Evolutionary conservation across 805 yeast genomes (phyloP).

Genomic region (Suhomyces sp.): DNA sequence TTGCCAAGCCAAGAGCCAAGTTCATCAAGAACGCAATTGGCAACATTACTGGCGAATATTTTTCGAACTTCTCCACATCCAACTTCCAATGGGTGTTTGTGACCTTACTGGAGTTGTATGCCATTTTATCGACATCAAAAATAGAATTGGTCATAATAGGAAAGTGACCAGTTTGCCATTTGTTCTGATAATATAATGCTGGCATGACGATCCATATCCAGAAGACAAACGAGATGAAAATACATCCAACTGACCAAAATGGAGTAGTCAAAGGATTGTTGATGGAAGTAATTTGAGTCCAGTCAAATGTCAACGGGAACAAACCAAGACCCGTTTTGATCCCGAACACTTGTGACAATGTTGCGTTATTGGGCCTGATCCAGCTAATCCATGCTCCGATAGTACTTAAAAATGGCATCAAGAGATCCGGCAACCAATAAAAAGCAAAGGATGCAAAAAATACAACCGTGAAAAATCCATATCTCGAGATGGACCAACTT

Average conservation of each 20-base stretch:
- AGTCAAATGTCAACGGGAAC: conserved; percentile 26
- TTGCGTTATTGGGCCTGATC: conserved; percentile 23
- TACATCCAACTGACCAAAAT: conserved; percentile 7
- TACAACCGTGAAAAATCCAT: conserved; percentile 13
- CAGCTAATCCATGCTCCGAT: conserved; percentile 29
- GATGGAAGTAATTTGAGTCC: conserved; percentile 20
- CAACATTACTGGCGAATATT: not conserved
- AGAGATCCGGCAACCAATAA: conserved; percentile 27
- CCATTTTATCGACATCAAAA: not conserved
- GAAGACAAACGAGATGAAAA: not conserved
- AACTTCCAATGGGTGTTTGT: not conserved
- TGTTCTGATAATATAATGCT: conserved; percentile 16
- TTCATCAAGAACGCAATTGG: not conserved
- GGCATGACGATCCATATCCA: conserved; percentile 6
- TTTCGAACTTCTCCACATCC: not conserved
- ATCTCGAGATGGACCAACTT: conserved; percentile 15
- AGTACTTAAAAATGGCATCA: conserved; percentile 21
- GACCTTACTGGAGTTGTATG: not conserved
- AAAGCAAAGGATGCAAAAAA: conserved; percentile 19
- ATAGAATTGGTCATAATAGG: not conserved
- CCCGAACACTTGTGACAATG: conserved; percentile 24
- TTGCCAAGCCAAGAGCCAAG: not conserved
- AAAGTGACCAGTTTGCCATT: conserved; percentile 15
- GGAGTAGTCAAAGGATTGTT: conserved; percentile 17
- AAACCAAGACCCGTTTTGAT: conserved; percentile 23